A percentile compares a stretch with the other conserved stretches of the same genome.
Evolutionary conservation across 805 yeast species (phyloP).

Genomic region (Maudiozyma bulderi): DNA sequence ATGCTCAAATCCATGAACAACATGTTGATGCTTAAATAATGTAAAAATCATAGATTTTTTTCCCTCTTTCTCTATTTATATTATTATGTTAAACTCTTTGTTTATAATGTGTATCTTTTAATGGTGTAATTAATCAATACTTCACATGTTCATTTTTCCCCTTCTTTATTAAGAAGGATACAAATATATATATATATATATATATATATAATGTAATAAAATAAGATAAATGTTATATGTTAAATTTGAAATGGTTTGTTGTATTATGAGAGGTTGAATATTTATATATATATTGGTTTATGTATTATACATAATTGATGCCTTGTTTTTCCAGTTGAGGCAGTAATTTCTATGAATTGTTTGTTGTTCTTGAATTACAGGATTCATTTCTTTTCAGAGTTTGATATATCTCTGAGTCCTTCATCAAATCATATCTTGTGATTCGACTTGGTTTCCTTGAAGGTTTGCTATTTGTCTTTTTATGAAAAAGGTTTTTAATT

Average conservation of each 20-base stretch:
- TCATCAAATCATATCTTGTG: conserved; percentile 3
- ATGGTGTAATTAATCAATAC: too few relatives aligned
- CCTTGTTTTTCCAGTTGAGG: too few relatives aligned
- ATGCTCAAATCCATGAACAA: conserved; percentile 79
- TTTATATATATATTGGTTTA: too few relatives aligned
- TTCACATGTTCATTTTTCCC: too few relatives aligned
- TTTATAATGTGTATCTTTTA: too few relatives aligned
- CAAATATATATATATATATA: too few relatives aligned
- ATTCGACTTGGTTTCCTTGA: neutral
- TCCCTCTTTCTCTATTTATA: neutral
- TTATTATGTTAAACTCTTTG: neutral
- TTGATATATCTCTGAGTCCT: neutral
- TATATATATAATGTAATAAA: too few relatives aligned
- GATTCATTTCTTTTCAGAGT: neutral
- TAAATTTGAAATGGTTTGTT: too few relatives aligned
- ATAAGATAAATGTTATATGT: too few relatives aligned
- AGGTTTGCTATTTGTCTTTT: neutral
- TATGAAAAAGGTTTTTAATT: neutral
- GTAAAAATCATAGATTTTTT: neutral
- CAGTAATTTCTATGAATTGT: neutral
- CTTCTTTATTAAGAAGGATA: too few relatives aligned
- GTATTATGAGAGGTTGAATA: too few relatives aligned
- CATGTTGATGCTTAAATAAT: conserved; percentile 32
- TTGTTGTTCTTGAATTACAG: neutral
- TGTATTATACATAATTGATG: too few relatives aligned